phyloP scores from a whole-genome alignment of 768 basidiomycete genomes.

The Cantharellus cinnabarinus region DNA sequence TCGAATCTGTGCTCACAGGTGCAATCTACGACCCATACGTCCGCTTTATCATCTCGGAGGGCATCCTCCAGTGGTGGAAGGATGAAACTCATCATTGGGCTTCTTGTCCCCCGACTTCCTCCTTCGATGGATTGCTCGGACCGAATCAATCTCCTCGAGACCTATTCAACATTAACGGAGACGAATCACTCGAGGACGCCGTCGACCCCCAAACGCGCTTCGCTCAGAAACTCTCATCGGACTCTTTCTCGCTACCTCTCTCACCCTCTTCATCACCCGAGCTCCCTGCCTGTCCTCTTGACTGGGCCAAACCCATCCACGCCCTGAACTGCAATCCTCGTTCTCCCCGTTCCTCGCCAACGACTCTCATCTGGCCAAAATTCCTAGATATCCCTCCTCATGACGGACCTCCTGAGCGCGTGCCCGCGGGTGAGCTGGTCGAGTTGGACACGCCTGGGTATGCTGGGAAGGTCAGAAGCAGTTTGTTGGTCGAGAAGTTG shows the following conservation, averaged over 20 bases:
- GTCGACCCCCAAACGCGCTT: not conserved
- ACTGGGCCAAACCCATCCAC: slow-evolving; percentile 58
- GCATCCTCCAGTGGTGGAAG: slow-evolving; percentile 48
- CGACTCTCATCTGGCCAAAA: slow-evolving; percentile 44
- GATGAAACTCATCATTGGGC: slow-evolving; percentile 45
- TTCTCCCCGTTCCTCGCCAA: not conserved
- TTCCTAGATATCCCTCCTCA: slow-evolving; percentile 20
- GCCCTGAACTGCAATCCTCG: slow-evolving; percentile 41
- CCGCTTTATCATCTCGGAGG: slow-evolving; percentile 74
- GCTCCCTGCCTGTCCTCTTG: slow-evolving; percentile 43
- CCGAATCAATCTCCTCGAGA: slow-evolving; percentile 5
- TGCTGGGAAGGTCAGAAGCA: slow-evolving; percentile 39
- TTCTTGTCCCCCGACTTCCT: slow-evolving; percentile 28
- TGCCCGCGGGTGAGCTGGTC: slow-evolving; percentile 21
- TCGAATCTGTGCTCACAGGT: slow-evolving; percentile 49
- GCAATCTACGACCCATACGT: slow-evolving; percentile 78
- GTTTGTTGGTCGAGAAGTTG: slow-evolving; percentile 60
- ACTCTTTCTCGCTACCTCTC: not conserved
- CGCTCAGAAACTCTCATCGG: not conserved
- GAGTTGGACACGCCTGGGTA: slow-evolving; percentile 75
- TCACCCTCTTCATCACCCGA: not conserved
- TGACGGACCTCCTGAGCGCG: slow-evolving; percentile 11
- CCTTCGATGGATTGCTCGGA: slow-evolving; percentile 6
- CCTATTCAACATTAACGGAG: too few species aligned
- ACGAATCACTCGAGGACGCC: slow-evolving; percentile 26